A percentile compares a stretch with the other conserved stretches of the same genome.
Evolutionary conservation across 2,329 filamentous ascomycete species (phyloP).

Genomic region (Trichophyton rubrum): DNA sequence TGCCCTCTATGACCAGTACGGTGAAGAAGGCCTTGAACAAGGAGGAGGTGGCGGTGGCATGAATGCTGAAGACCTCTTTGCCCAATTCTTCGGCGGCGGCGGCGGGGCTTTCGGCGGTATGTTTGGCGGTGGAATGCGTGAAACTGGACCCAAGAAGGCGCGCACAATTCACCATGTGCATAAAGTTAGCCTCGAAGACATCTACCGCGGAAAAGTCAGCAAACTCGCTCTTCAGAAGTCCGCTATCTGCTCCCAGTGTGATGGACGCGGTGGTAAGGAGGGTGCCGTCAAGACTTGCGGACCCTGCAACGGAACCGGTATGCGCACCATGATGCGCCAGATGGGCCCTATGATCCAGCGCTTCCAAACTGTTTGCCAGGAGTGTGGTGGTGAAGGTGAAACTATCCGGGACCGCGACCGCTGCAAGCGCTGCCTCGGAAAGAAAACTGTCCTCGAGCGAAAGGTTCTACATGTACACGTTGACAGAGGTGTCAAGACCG

Average conservation of each 20-base stretch:
- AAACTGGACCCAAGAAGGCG: constrained; percentile 75
- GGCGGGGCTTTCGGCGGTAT: constrained; percentile 60
- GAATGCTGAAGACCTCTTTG: constrained; percentile 91
- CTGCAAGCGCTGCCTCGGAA: constrained; percentile 91
- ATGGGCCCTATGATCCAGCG: constrained; percentile 99
- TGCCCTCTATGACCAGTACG: constrained; percentile 88
- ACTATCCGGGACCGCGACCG: constrained; percentile 93
- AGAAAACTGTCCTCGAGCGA: constrained; percentile 95
- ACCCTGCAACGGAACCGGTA: constrained; percentile 84
- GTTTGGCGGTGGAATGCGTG: constrained; percentile 66
- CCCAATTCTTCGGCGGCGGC: constrained; percentile 79
- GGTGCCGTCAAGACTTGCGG: constrained; percentile 89
- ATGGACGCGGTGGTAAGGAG: constrained; percentile 90
- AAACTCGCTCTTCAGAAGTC: constrained; percentile 96
- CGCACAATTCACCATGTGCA: constrained; percentile 96
- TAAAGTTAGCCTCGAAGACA: constrained; percentile 94
- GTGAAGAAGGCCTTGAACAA: constrained; percentile 82
- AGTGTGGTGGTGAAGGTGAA: constrained; percentile 96
- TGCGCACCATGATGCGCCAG: constrained; percentile 99
- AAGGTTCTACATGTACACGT: constrained; percentile 98
- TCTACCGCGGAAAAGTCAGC: constrained; percentile 95
- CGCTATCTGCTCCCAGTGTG: constrained; percentile 89
- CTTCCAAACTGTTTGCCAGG: constrained; percentile 97
- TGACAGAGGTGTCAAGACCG: constrained; percentile 82
- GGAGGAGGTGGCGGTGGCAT: constrained; percentile 75